phyloP scores from a whole-genome alignment of 768 basidiomycete species.

The Lactarius hengduanensis region DNA sequence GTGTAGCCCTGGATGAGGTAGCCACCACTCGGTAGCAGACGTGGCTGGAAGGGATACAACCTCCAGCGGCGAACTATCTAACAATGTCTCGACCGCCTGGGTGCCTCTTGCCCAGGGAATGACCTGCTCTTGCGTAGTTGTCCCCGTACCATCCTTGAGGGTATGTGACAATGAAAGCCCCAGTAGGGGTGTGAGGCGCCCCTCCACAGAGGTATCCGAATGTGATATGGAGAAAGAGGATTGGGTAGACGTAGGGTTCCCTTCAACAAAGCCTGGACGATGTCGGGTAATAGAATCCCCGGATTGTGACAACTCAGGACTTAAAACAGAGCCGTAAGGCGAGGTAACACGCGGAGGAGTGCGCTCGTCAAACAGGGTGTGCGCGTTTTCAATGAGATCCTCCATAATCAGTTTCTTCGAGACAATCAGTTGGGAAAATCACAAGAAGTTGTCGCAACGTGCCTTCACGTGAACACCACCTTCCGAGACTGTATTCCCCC shows the following conservation, averaged over 20 bases:
- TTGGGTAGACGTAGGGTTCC: not conserved
- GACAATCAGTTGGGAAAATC: not conserved
- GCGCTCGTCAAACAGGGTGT: not conserved
- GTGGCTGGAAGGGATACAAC: not conserved
- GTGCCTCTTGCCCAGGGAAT: not conserved
- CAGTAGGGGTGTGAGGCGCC: not conserved
- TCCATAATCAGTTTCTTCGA: too few species aligned
- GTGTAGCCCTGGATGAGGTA: too few species aligned
- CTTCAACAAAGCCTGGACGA: not conserved
- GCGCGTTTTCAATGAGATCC: not conserved
- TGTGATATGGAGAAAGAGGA: not conserved
- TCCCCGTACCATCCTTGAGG: not conserved
- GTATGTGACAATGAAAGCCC: not conserved
- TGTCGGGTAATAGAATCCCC: not conserved
- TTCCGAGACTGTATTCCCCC: not conserved
- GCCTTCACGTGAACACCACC: not conserved
- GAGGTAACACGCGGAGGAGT: not conserved
- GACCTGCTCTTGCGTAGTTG: not conserved
- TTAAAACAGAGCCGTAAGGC: not conserved
- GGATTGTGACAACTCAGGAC: not conserved
- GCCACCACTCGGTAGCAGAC: not conserved
- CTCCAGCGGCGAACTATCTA: not conserved
- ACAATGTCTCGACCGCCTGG: not conserved
- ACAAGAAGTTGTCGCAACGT: not conserved
- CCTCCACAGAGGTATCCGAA: not conserved